These are phyloP conservation scores for Saccharomycopsis sp. DNA, from an alignment of 805 yeast species.

Conservation along the genomic window DNA sequence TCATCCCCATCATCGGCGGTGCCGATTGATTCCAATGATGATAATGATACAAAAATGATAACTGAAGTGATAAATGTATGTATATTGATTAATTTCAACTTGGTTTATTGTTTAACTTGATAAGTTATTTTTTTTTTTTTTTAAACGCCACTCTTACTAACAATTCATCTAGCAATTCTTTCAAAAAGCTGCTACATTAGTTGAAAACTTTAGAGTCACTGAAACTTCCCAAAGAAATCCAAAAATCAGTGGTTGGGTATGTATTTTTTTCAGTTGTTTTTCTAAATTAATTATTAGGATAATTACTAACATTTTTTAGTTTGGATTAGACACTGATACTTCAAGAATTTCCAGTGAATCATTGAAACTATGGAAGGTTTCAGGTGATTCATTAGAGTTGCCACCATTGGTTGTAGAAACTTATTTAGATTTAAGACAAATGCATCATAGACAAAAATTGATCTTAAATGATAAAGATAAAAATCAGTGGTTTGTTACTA, in stretches of 20 bases:
- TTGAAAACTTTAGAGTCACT: constrained; percentile 1
- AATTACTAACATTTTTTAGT: constrained; percentile 4
- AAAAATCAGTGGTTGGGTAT: constrained; percentile 53
- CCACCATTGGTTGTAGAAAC: constrained; percentile 87
- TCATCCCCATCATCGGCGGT: too few species aligned
- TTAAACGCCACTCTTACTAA: too few species aligned
- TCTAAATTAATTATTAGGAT: not conserved
- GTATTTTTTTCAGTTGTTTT: constrained; percentile 24
- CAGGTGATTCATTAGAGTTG: constrained; percentile 22
- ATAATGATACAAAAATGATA: too few species aligned
- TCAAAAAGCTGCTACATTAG: constrained; percentile 5
- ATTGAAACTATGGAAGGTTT: constrained; percentile 47
- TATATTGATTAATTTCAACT: too few species aligned
- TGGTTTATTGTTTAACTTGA: too few species aligned
- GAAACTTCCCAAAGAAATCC: constrained; percentile 10
- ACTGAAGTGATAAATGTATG: too few species aligned
- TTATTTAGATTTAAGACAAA: constrained; percentile 52
- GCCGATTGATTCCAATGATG: too few species aligned
- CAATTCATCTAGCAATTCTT: constrained; percentile 6
- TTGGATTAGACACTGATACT: constrained; percentile 25
- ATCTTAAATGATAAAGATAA: constrained; percentile 46
- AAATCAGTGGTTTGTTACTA: constrained; percentile 45
- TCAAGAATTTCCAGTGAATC: constrained; percentile 38
- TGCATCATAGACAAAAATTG: constrained; percentile 47
- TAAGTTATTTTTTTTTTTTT: too few species aligned